These are phyloP conservation scores for Penicillium sp. DNA, from an alignment of 2,329 filamentous ascomycete species.

Conservation along the genomic window DNA sequence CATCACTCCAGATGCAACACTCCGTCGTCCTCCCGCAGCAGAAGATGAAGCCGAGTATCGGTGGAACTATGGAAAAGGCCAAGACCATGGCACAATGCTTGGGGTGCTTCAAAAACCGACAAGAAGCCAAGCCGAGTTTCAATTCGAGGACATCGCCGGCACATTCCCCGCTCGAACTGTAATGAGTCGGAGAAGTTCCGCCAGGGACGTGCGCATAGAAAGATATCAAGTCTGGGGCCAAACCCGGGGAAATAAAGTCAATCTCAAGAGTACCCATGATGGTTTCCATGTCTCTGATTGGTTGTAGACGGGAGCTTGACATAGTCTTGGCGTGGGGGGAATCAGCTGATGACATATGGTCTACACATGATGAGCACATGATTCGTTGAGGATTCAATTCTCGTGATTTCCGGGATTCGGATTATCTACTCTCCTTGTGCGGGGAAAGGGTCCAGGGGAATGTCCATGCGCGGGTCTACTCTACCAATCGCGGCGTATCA, in stretches of 20 bases:
- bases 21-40: not conserved
- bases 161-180: not conserved
- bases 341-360: too few relatives aligned
- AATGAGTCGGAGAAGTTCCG: not conserved
- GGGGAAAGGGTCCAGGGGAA: too few relatives aligned
- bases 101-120: not conserved
- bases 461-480: too few relatives aligned
- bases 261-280: too few relatives aligned
- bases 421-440: too few relatives aligned
- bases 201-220: not conserved
- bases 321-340: too few relatives aligned
- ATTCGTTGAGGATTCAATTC: too few relatives aligned
- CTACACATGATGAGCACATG: too few relatives aligned
- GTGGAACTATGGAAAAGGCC: not conserved
- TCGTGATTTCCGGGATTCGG: too few relatives aligned
- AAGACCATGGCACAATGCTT: not conserved
- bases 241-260: not conserved
- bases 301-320: too few relatives aligned
- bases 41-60: not conserved
- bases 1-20: not conserved
- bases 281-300: too few relatives aligned
- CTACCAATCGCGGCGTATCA: slow-evolving; percentile 37
- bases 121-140: not conserved
- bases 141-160: too few relatives aligned
- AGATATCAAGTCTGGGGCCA: not conserved